These are phyloP conservation scores for Fraxinus excelsior DNA, from an alignment of 257 asterid genomes.

Conservation along the genomic window DNA sequence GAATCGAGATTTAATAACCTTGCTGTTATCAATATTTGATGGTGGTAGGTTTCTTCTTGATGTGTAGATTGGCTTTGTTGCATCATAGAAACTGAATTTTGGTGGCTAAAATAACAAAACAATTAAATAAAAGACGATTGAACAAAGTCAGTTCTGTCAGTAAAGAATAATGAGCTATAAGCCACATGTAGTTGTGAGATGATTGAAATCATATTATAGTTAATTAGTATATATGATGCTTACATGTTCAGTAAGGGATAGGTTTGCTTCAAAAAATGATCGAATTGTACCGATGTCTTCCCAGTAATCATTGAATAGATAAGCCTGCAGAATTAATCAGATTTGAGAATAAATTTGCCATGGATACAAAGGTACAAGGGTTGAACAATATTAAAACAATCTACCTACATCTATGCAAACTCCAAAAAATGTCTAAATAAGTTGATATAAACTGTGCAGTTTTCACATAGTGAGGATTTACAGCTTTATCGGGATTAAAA, in stretches of 20 bases:
- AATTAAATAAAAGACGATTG: constrained; percentile 7
- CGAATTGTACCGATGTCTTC: constrained; percentile 97
- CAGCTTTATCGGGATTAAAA: not conserved
- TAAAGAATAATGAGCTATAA: constrained; percentile 17
- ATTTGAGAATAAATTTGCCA: not conserved
- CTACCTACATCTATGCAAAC: not conserved
- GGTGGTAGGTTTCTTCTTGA: constrained; percentile 97
- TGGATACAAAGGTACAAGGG: not conserved
- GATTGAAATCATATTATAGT: not conserved
- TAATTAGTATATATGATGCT: constrained; percentile 28
- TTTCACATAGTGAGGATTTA: not conserved
- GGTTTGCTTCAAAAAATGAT: constrained; percentile 95
- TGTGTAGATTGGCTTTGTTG: constrained; percentile 89
- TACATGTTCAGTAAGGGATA: constrained; percentile 98
- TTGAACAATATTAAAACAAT: not conserved
- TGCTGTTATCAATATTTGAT: constrained; percentile 81
- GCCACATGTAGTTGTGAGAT: not conserved
- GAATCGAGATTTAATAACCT: constrained; percentile 47
- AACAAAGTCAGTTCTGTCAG: not conserved
- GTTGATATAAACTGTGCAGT: not conserved
- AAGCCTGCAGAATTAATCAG: constrained; percentile 57
- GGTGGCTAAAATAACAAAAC: constrained; percentile 67
- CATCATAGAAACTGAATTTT: constrained; percentile 92
- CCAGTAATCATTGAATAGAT: constrained; percentile 92
- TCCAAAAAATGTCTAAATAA: not conserved